Evolutionary conservation across 2,329 filamentous ascomycete species (phyloP), one percentile per base, ranked within the genome.

Genomic region (Aspergillus sp.): DNA sequence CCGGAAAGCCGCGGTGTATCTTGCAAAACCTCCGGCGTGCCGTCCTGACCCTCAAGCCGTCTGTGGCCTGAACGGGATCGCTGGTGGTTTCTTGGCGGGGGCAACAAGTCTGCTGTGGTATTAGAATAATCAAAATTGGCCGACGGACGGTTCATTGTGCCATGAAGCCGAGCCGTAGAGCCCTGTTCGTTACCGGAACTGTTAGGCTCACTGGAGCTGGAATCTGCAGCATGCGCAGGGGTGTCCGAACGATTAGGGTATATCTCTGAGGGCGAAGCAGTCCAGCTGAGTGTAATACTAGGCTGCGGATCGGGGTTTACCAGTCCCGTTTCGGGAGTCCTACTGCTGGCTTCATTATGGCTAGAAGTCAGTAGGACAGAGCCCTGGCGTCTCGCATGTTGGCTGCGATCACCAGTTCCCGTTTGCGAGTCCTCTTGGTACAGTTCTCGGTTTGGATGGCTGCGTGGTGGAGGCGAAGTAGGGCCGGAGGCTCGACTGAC

Each of bases 311-410:
- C 74, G 25, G 64, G 51, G 32, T 58, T 69, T 13, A 68, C 60
- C 38, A 59, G 59, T 21, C 58, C 64, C 11, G 59, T 48, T 59
- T 73, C 69, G 59, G 71, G 59, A 61, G 66, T 62, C 66, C 71
- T 64, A 61, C 62, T 62, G 57, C 62, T 68, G 30, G 64, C 42
- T 30, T 65, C 64, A 27, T 62, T 36, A 56, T 66, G 69, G 48
- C 67, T 70, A 44, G 77, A 78, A 2, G 79, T 78, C 30, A 78
- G 66, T 38, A 80, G 70, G 49, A 80, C 70, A 41, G 79, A 78
- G 21, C 69, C 71, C 53, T 74, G 74, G 38, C 77, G 76, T 47
- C 76, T 71, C 19, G 75, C 71, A 42, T 72, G 73, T 53, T 69
- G 72, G 21, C 62, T 65, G 17, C 71, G 70, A 25, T 72, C 68